Evolutionary conservation across 2,329 filamentous ascomycete species (phyloP).

Genomic region (Trichoderma cornu-damae): DNA sequence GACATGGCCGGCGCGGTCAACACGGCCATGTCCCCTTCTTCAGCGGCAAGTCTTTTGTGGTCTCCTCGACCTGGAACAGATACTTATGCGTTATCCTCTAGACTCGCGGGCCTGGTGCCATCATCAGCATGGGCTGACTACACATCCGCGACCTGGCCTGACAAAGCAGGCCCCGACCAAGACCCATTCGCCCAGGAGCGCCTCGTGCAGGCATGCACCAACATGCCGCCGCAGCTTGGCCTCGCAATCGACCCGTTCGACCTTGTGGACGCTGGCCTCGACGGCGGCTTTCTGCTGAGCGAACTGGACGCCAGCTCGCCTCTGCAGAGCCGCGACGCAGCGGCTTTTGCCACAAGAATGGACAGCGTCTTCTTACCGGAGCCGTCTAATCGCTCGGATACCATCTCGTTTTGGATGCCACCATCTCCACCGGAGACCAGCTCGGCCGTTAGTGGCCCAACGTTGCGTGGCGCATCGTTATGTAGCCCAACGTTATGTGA

Average conservation of each 20-base stretch:
- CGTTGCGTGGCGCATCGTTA: neutral
- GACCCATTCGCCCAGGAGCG: neutral
- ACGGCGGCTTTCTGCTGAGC: neutral
- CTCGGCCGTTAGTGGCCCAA: too few species aligned
- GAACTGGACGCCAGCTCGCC: neutral
- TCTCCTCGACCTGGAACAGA: conserved; percentile 5
- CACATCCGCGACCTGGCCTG: neutral
- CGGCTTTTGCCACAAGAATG: neutral
- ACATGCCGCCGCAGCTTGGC: neutral
- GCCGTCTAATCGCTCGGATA: neutral
- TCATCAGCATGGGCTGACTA: conserved; percentile 6
- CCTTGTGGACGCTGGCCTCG: neutral
- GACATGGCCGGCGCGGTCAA: neutral
- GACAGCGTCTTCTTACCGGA: neutral
- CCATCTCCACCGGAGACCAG: neutral
- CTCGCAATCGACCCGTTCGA: neutral
- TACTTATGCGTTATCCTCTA: conserved; percentile 9
- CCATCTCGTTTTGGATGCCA: neutral
- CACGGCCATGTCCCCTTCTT: neutral
- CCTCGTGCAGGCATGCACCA: neutral
- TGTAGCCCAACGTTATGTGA: neutral
- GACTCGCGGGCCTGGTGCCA: conserved; percentile 3
- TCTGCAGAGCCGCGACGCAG: neutral
- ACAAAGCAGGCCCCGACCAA: neutral
- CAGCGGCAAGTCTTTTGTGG: conserved; percentile 12